Evolutionary conservation across 352 stramenopile genomes (phyloP), one percentile per base, ranked within the genome.

Genomic region (Globisporangium abappressorium): DNA sequence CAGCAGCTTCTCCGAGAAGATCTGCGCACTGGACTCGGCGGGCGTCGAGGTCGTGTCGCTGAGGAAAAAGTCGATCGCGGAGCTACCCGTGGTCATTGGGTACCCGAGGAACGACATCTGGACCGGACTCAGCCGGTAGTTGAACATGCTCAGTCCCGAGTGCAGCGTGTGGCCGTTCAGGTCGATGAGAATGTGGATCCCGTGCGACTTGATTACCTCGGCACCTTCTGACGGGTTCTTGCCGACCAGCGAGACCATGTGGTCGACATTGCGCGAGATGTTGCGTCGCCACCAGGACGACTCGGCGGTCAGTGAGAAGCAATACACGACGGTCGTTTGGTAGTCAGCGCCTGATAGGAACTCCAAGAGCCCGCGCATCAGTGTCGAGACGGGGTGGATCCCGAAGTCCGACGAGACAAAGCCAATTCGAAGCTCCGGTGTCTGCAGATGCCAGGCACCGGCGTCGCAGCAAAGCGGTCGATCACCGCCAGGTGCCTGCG

Each of bases 381-480:
- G 66, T 22, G 78, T 82, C 26, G 83, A 77, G 11, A 96, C 84
- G 0, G 89, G 89, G 64, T 96, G 89, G 3, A 95, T 63, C 9
- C 86, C 87, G 72, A 95, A 94, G 62, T 96, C 89, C 1, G 87
- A 91, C 30, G 85, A 93, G 15, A 94, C 73, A 51, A 95, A 95
- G 5, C 87, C 87, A 28, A 92, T 60, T 1, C 81, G 80, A 2
- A 91, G 60, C 26, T 75, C 66, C 1, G 70, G 58, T 0, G 79
- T 75, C 43, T 65, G 66, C 2, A 91, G 41, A 8, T 28, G 68
- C n/a, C 47, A 61, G 7, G 62, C 62, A 26, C 65, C 69, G 41
- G 26, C 64, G 66, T 38, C 71, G 67, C 53, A 84, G 58, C 24
- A 58, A 54, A 47, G 70, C 5, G 38, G 36, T 30, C 66, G 76